Evolutionary conservation across 148 eudicot species (phyloP), one percentile per base, ranked within the genome.

Genomic region (Rhododendron simsii): DNA sequence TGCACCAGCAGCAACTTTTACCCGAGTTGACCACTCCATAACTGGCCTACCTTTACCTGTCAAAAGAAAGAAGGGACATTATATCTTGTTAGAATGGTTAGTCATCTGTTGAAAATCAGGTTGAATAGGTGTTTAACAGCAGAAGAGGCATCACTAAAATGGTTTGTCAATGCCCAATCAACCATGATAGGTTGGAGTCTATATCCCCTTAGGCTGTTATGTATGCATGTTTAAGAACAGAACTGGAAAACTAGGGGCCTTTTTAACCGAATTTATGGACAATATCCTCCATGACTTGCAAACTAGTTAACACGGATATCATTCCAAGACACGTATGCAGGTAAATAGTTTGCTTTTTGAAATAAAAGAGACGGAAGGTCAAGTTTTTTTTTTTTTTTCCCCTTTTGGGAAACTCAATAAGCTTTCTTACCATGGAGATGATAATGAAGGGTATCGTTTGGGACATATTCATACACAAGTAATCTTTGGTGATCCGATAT

Each of bases 381-480:
- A 21, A 77, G 35, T 15, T 0, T 30, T 30, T 5, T 71, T 1
- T 1, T 28, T 14, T 71, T 1, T 71, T 15, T 73, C 26, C 23
- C 71, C 5, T 16, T 83, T 18, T 33, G 3, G 26, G 84, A 61
- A 41, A 67, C 48, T 39, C 6, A n/a, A 53, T 39, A 84, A 41
- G 59, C 63, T 18, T 51, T 48, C 95, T 92, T 92, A 97, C 99
- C 93, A 85, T 97, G 98, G 63, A 97, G 93, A 91, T 95, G 99
- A 89, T 93, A 78, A 79, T 97, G 89, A 90, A 97, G 96, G 89
- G 96, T 95, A 87, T 93, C 78, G 59, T 97, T 97, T 9, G 99
- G 92, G 76, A 97, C 96, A 91, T 89, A 97, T 85, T 95, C 98
- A 91, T 92, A 97, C 44, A 97, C 99, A 67, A 97, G 95, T 91